Conservation (phyloP, 805 yeast genomes). For the Wickerhamomyces ciferrii region DNA sequence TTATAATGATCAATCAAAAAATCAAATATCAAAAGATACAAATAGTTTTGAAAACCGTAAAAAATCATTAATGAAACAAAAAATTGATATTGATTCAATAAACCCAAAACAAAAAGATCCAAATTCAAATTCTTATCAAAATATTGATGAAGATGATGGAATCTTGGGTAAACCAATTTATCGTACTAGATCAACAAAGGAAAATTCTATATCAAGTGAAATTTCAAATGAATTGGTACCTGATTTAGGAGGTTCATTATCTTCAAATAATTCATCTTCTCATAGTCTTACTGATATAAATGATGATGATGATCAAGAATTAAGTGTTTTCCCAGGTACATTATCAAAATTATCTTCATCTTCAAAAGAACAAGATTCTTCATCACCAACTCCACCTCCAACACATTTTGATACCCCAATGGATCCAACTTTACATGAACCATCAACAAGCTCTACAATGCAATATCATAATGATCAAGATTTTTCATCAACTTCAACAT, state of each 20-base stretch:
- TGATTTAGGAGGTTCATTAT: slow-evolving; percentile 15
- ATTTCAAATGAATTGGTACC: slow-evolving; percentile 11
- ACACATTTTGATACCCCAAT: background rate
- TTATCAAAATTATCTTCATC: slow-evolving; percentile 6
- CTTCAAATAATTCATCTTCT: slow-evolving; percentile 21
- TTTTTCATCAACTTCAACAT: slow-evolving; percentile 1
- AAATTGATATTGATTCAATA: slow-evolving; percentile 10
- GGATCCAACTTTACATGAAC: background rate
- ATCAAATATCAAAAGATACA: background rate
- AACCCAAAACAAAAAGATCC: slow-evolving; percentile 1
- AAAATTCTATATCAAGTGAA: background rate
- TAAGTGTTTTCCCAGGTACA: slow-evolving; percentile 8
- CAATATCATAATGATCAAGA: background rate
- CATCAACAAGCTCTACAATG: background rate
- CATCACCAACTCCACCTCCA: background rate
- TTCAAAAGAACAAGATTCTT: background rate
- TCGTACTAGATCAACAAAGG: background rate
- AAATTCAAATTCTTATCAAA: slow-evolving; percentile 11
- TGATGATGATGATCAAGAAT: background rate
- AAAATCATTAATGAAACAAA: slow-evolving; percentile 1
- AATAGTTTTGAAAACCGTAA: background rate
- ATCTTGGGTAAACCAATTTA: background rate
- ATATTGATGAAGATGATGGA: slow-evolving; percentile 23
- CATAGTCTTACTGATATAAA: slow-evolving; percentile 11
- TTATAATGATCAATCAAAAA: background rate